Conservation (phyloP, 1,139 yeast species). For the Pichia sp. region DNA sequence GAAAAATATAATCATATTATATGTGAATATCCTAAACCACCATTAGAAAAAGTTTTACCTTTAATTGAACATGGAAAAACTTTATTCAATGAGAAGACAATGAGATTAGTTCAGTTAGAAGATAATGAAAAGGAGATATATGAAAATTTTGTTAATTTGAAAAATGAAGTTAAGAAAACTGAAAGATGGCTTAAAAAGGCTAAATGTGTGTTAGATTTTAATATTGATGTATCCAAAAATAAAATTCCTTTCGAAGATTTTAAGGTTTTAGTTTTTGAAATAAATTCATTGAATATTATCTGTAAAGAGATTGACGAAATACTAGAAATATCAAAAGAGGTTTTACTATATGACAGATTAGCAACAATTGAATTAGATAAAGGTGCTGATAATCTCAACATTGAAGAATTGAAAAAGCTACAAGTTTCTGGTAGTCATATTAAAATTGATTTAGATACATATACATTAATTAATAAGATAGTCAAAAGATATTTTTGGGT, state of each 20-base stretch:
- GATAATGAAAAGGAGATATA: slow-evolving; percentile 1
- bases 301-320: slow-evolving; percentile 59
- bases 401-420: slow-evolving; percentile 36
- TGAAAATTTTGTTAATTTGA: slow-evolving; percentile 32
- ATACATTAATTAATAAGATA: slow-evolving; percentile 42
- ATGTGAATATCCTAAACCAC: slow-evolving; percentile 38
- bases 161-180: slow-evolving; percentile 40
- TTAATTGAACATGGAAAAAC: slow-evolving; percentile 53
- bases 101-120: slow-evolving; percentile 5
- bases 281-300: slow-evolving; percentile 45
- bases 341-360: slow-evolving; percentile 47
- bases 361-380: slow-evolving; percentile 26
- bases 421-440: slow-evolving; percentile 46
- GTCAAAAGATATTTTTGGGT: slow-evolving; percentile 48
- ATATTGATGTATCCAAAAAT: slow-evolving; percentile 36
- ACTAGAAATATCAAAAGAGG: slow-evolving; percentile 46
- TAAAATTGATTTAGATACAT: slow-evolving; percentile 50
- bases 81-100: slow-evolving; percentile 29
- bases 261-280: slow-evolving; percentile 38
- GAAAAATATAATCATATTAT: slow-evolving; percentile 38
- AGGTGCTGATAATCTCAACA: slow-evolving; percentile 29
- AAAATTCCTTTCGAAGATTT: slow-evolving; percentile 22
- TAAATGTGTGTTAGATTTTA: slow-evolving; percentile 44
- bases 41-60: slow-evolving; percentile 40
- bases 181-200: slow-evolving; percentile 53